Conservation (phyloP, 2,329 filamentous ascomycete genomes). For the Aspergillus fructus region DNA sequence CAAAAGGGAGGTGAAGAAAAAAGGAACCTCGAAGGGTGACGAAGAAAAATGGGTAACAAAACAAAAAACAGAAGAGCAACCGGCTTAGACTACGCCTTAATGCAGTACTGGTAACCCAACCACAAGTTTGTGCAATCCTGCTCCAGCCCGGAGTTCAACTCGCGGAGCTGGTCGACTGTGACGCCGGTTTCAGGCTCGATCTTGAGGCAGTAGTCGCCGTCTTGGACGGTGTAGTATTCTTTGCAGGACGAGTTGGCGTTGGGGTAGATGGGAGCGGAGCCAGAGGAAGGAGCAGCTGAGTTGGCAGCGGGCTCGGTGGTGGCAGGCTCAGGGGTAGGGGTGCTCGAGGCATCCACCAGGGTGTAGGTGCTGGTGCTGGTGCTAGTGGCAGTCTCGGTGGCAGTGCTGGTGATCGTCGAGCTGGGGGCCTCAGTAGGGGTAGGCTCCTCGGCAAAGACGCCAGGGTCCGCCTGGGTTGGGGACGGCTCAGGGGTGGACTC, state of each 20-base stretch:
- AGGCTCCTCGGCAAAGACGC: no score
- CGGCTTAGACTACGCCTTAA: slow-evolving; percentile 12
- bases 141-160: slow-evolving; percentile 29
- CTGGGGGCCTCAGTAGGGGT: no score
- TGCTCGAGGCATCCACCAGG: background rate
- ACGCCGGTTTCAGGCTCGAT: slow-evolving; percentile 22
- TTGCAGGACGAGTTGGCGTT: slow-evolving; percentile 19
- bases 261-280: slow-evolving; percentile 21
- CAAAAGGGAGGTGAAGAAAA: background rate
- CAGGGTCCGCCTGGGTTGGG: no score
- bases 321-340: background rate
- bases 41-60: background rate
- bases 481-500: background rate
- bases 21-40: background rate
- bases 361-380: background rate
- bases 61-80: background rate
- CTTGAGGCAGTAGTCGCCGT: slow-evolving; percentile 27
- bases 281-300: slow-evolving; percentile 10
- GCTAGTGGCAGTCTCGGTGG: background rate
- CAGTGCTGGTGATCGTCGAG: background rate
- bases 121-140: slow-evolving; percentile 30
- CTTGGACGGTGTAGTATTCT: slow-evolving; percentile 17
- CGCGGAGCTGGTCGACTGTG: slow-evolving; percentile 19
- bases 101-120: slow-evolving; percentile 31
- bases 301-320: background rate